Evolutionary conservation across 2,329 filamentous ascomycete genomes (phyloP), one percentile per base, ranked within the genome.

Genomic region (Beauveria brongniartii): DNA sequence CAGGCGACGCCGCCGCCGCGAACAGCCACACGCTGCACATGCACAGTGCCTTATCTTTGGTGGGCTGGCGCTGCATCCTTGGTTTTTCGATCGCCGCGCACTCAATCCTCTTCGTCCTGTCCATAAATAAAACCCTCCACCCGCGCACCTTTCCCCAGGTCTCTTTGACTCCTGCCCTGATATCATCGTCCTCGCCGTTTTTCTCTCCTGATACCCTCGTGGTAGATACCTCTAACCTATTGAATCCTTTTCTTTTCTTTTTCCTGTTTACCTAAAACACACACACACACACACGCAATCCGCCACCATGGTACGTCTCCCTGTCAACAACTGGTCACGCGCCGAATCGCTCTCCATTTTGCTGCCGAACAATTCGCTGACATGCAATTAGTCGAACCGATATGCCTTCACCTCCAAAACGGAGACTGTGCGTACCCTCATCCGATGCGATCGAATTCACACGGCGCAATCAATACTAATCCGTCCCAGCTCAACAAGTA

Each of bases 401-500:
- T 65, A 68, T 61, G 63, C 68, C 59, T 64, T 70, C 50, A 63
- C 65, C 59, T 72, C 71, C 62, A 66, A 65, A 64, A 69, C 69
- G 61, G 73, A 74, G 56, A 75, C 69, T 65, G 72, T 74, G 69
- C 65, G 71, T 62, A 14, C 28, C 46, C 22, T 53, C 61, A 54
- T 34, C 10, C 10, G 30, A 34, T 34, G 22, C 34, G 34, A 44
- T 4, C 47, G 34, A n/a, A 47, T 30, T 12, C 43, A 28, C 9
- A 20, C 14, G 20, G 34, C 30, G 16, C 56, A 55, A 48, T 24
- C 58, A 34, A 57, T 64, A 55, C 61, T 59, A 52, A 46, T 20
- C 41, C 64, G 58, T 57, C 66, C 70, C 77, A 96, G 91, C 87
- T 97, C 76, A 80, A 88, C 77, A 97, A 97, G 79, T 97, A 93